Evolutionary conservation across 2,329 filamentous ascomycete species (phyloP), one percentile per base, ranked within the genome.

Genomic region (Lasiodiplodia citricola): DNA sequence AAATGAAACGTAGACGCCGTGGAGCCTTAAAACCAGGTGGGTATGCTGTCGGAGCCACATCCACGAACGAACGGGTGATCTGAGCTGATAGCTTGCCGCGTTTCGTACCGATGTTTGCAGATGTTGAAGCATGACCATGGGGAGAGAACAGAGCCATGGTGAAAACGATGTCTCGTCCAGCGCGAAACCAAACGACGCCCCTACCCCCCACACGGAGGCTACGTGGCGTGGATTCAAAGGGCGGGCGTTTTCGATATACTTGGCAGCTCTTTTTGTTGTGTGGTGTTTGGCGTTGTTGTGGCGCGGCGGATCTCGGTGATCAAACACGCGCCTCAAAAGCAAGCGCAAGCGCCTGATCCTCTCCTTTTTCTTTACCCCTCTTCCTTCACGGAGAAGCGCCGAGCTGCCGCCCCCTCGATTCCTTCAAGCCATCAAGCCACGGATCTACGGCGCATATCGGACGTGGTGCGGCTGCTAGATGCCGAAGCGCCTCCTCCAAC

Each of bases 251-350:
- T 21, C 44, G 21, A 47, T 18, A 35, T 18, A 18, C 41, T 44
- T 44, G 41, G 56, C 31, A 11, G 8, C 31, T 35, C 23, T 47
- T 41, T 11, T n/a, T 11, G 38, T 21, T n/a, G 18, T 23, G n/a
- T 44, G 37, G 21, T 25, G 16, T 50, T 25, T 52, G 60, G 60
- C 51, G 44, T 52, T 52, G n/a, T 25, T 62, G 60, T 64, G 60
- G 60, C 60, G 60, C 60, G 60, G 60, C 47, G 60, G 60, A 64
- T 64, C 60, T 64, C 60, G 60, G 60, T 64, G 60, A 64, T 64
- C 60, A 64, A 64, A 64, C 60, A 38, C 5, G 23, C 41, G 58
- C 58, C 25, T 64, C 60, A 54, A 47, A 47, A 21, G 60, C 31
- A 64, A 31, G 28, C 44, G 44, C 47, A 35, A 35, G 31, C 31